phyloP scores from a whole-genome alignment of 805 yeast genomes.

The Spencermartinsiella europaea region DNA sequence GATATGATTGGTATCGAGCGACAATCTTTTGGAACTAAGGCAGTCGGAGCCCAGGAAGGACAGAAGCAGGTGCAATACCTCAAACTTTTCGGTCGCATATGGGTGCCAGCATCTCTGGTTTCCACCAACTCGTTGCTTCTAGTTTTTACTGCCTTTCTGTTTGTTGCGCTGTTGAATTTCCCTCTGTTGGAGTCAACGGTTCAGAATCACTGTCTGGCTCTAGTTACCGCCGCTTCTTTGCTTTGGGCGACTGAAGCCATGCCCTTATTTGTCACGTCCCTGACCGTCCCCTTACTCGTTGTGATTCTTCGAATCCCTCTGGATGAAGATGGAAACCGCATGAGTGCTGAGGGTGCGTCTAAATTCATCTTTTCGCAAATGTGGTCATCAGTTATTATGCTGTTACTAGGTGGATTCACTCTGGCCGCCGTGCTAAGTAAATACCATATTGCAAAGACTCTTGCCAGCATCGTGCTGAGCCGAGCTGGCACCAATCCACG shows the following conservation, averaged over 20 bases:
- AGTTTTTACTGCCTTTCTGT: conserved; percentile 43
- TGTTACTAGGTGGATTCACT: conserved; percentile 88
- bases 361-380: conserved; percentile 74
- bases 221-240: conserved; percentile 73
- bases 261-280: conserved; percentile 85
- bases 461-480: conserved; percentile 76
- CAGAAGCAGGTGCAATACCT: conserved; percentile 2
- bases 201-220: conserved; percentile 79
- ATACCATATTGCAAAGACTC: conserved; percentile 78
- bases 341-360: conserved; percentile 67
- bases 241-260: conserved; percentile 96
- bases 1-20: conserved; percentile 91
- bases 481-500: conserved; percentile 85
- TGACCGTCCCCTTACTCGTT: conserved; percentile 74
- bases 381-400: conserved; percentile 95
- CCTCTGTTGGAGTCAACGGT: conserved; percentile 47
- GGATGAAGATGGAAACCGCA: conserved; percentile 46
- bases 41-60: conserved; percentile 1
- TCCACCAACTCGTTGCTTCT: conserved; percentile 42
- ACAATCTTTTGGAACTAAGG: conserved; percentile 66
- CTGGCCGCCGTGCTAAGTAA: conserved; percentile 92
- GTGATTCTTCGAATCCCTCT: conserved; percentile 66
- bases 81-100: conserved; percentile 2
- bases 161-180: conserved; percentile 41
- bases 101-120: conserved; percentile 34